These are phyloP conservation scores for Malus hybrid DNA, from an alignment of 331 rosid species.

Conservation along the genomic window DNA sequence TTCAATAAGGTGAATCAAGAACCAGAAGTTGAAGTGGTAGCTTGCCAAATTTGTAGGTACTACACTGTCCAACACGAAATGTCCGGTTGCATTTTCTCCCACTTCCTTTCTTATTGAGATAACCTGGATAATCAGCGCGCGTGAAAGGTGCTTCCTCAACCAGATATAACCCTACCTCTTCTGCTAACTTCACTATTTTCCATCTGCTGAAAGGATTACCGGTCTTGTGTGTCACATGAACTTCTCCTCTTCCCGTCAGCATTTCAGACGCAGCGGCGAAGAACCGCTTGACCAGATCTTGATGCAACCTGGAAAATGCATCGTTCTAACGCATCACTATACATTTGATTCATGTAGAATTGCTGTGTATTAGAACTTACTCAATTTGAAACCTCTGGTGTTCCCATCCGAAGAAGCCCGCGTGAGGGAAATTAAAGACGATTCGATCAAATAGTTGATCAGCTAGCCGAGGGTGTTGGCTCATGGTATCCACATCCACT, in stretches of 20 bases:
- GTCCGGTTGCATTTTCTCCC: background rate
- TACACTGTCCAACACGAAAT: background rate
- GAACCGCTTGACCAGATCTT: conserved; percentile 8
- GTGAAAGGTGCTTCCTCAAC: background rate
- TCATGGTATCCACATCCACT: conserved; percentile 20
- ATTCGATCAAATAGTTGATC: conserved; percentile 6
- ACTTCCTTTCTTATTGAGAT: conserved; percentile 21
- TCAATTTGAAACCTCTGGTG: background rate
- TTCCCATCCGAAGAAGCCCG: conserved; percentile 4
- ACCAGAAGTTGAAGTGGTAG: background rate
- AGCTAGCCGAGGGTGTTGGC: background rate
- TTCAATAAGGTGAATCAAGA: background rate
- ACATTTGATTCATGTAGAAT: background rate
- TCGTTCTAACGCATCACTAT: background rate
- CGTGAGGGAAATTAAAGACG: conserved; percentile 26
- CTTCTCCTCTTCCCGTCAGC: conserved; percentile 18
- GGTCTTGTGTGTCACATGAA: conserved; percentile 34
- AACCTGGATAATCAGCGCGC: conserved; percentile 14
- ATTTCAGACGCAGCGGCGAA: conserved; percentile 4
- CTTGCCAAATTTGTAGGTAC: conserved; percentile 16
- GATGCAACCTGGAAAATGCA: conserved; percentile 11
- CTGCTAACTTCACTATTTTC: conserved; percentile 19
- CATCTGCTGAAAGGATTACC: conserved; percentile 12
- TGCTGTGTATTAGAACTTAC: background rate
- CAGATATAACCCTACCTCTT: background rate